Base-by-base conservation (phyloP, 306 rosid genomes). In the Dryas drummondii region DNA sequence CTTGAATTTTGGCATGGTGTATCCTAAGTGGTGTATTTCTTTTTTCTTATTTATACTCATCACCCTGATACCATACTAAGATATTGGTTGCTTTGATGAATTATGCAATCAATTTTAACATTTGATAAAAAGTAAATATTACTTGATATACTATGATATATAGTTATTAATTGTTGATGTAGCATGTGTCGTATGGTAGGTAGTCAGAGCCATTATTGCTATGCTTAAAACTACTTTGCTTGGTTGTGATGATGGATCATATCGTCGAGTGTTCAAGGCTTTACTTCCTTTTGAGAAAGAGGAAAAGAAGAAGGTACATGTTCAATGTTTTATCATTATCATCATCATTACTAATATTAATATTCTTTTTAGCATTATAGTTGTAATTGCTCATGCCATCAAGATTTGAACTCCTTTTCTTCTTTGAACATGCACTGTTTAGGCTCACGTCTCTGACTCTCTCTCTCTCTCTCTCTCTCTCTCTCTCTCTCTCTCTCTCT, bases 201-300 rank as follows among this genome's bases (percentile, higher is more conserved):
- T 91, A 56, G 96, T 94, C 80, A 86, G 81, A 83, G 88, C 91
- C 84, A 90, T 91, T 78, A 68, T 90, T 69, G 89, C 97, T 63
- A 85, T 94, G 89, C 94, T 94, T 80, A 87, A 72, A 84, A 91
- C 96, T 71, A 41, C 91, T 1, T 80, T 91, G 52, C 91, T 93
- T 54, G 88, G 66, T 74, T 91, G 96, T 82, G 96, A 91, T 54
- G 96, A 94, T 79, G 84, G 78, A 62, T 79, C 94, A 42, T 91
- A 88, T 83, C 86, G 72, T 80, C 84, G 78, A 17, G 93, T 84
- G 70, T 94, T 94, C 87, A 94, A 94, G 91, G 97, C 94, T 72
- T 78, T 94, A 81, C 86, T 94, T 74, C 91, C 93, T 70, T 81
- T 82, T 32, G 98, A 91, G 88, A 94, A 88, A 79, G 98, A 91